Evolutionary conservation across 306 rosid species (phyloP), one percentile per base, ranked within the genome.

Genomic region (Betula pendula): DNA sequence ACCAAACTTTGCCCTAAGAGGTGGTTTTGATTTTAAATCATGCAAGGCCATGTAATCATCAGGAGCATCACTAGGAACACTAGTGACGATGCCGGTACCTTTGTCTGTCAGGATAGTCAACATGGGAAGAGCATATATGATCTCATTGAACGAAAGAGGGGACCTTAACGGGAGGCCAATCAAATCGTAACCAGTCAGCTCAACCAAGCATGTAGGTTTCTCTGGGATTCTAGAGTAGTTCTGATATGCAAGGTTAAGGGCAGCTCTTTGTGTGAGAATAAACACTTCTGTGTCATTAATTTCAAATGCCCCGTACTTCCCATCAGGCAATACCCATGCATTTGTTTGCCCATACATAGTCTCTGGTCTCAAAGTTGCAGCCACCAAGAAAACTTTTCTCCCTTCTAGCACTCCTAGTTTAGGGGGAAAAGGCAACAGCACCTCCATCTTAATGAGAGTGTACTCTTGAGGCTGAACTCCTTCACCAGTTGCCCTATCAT

Each of bases 311-410:
- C 98, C 98, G 62, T 94, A 94, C 45, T 88, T 85, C 35, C 98
- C 98, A 5, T 92, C 98, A 44, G 98, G 98, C 52, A 92, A 83
- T 45, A 92, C 96, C 98, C 98, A 94, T 20, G 96, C 96, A 87
- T 94, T 92, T 48, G 98, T 94, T 83, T 94, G 98, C 22, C 98
- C 98, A 68, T 94, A 94, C 98, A 94, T 92, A 5, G 98, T 94
- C 93, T 92, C 98, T 0, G 98, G 98, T 72, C 98, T 86, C 84
- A 94, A 81, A 0, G 98, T 94, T 8, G 97, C 97, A 66, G 98
- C 97, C 9, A 90, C 98, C 63, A 94, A 81, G 75, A 82, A 94
- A 73, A 94, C 92, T 48, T 85, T 90, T 72, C 68, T 90, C 24
- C 98, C 97, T 68, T 92, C 93, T 84, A 94, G 73, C 15, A 83